Base-by-base conservation (phyloP, 2,329 filamentous ascomycete species). In the Byssoonygena ceratinophila region DNA sequence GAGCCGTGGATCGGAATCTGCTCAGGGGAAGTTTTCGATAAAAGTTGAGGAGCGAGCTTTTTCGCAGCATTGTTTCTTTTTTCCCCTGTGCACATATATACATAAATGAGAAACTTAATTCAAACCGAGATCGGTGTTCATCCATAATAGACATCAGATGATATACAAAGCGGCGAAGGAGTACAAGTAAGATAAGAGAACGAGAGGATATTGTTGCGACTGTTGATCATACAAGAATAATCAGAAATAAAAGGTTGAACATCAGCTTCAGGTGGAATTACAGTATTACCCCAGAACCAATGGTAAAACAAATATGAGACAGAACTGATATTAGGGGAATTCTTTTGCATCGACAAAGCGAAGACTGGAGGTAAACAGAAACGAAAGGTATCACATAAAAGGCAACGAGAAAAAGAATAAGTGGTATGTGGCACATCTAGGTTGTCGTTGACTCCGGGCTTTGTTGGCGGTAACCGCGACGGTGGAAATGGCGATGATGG, bases 21-120 rank as follows among this genome's bases (percentile, higher is more conserved):
- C 39, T 51, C 20, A 45, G 49, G 39, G 41, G 49, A 14, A 46
- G 31, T 45, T 52, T 52, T 23, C 25, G 49, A 29, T 52, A 16
- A 36, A n/a, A n/a, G n/a, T n/a, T n/a, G n/a, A n/a, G n/a, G n/a
- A n/a, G n/a, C n/a, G n/a, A n/a, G n/a, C n/a, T n/a, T n/a, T n/a
- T n/a, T 12, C 4, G 29, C 16, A 36, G 11, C 1, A 16, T 11
- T 45, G 43, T 8, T 8, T n/a, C 25, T 34, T 34, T n/a, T 27
- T 29, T 8, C 16, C 8, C 4, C 14, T 9, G n/a, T 32, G 31
- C n/a, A 23, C 36, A 14, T 36, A 22, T 2, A 36, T 22, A 22
- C 2, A 41, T 4, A 25, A 25, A 22, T 18, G 2, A 18, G 18
- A 5, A 18, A 31, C 20, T 7, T 1, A 18, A 31, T 32, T 18